These are phyloP conservation scores for Calocera cornea DNA, from an alignment of 768 basidiomycete species.

Conservation along the genomic window DNA sequence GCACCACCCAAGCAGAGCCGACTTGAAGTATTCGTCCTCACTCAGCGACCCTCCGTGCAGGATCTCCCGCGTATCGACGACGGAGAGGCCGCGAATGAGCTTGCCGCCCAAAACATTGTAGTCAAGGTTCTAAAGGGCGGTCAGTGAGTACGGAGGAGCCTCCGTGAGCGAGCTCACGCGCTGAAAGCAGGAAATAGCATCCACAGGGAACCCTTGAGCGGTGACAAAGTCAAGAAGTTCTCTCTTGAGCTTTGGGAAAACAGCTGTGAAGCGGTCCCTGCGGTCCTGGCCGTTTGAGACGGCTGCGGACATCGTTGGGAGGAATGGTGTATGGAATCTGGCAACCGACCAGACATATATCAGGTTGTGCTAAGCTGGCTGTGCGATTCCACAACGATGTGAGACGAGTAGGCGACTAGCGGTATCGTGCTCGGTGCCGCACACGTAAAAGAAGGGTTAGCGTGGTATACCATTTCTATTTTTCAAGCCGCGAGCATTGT, in stretches of 20 bases:
- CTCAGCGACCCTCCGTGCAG: slow-evolving; percentile 55
- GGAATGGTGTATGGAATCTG: no score
- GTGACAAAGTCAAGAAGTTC: slow-evolving; percentile 62
- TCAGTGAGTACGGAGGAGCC: no score
- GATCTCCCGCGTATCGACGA: slow-evolving; percentile 85
- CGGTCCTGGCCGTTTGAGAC: background rate
- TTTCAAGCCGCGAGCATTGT: no score
- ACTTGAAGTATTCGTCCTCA: slow-evolving; percentile 78
- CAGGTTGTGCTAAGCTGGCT: no score
- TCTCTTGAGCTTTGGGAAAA: slow-evolving; percentile 56
- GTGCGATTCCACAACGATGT: no score
- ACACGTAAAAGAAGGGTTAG: no score
- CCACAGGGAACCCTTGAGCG: slow-evolving; percentile 63
- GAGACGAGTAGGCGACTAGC: no score
- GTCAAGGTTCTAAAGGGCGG: slow-evolving; percentile 52
- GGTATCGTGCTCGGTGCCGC: no score
- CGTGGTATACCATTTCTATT: no score
- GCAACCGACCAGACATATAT: no score
- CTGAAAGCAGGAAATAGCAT: slow-evolving; percentile 74
- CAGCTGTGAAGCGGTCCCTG: slow-evolving; percentile 46
- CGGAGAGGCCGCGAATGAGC: slow-evolving; percentile 88
- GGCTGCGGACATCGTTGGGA: background rate
- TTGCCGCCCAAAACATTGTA: slow-evolving; percentile 94
- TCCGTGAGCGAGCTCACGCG: slow-evolving; percentile 38
- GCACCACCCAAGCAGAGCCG: slow-evolving; percentile 87